A percentile compares a stretch with the other conserved stretches of the same genome.
Evolutionary conservation across 208 protist species (phyloP).

Genomic region (Crithidia fasciculata): DNA sequence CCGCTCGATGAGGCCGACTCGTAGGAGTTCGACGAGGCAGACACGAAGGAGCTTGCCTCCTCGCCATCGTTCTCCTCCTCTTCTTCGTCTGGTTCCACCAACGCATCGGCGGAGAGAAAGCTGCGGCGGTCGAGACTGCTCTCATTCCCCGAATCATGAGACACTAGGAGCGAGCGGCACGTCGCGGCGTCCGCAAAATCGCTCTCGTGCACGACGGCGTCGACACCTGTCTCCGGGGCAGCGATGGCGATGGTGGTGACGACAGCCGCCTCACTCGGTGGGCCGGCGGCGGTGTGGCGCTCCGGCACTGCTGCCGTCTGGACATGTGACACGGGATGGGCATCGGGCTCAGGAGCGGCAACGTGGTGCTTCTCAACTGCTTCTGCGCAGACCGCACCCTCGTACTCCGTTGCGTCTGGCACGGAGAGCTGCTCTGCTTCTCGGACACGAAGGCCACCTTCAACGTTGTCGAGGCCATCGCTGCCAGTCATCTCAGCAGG

Average conservation of each 20-base stretch:
- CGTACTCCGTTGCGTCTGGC: too few relatives aligned
- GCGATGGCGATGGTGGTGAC: neutral
- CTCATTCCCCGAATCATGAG: neutral
- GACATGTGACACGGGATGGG: too few relatives aligned
- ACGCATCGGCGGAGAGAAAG: conserved; percentile 14
- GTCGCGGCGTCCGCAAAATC: neutral
- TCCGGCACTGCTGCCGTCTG: neutral
- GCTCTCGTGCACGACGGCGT: neutral
- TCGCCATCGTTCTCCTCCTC: neutral
- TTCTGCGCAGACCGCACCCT: too few relatives aligned
- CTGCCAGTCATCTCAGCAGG: too few relatives aligned
- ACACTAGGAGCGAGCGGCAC: neutral
- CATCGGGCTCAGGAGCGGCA: too few relatives aligned
- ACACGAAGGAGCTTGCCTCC: neutral
- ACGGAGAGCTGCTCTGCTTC: too few relatives aligned
- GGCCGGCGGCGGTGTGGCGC: neutral
- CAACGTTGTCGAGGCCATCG: too few relatives aligned
- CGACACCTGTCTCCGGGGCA: neutral
- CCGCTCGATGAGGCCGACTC: neutral
- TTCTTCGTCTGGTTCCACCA: neutral
- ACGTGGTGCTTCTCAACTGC: too few relatives aligned
- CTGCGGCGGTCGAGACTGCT: conserved; percentile 7
- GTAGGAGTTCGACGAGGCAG: neutral
- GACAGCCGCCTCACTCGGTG: neutral
- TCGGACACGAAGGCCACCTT: too few relatives aligned